phyloP scores from a whole-genome alignment of 352 stramenopile genomes.

The Phytopythium sindhum region DNA sequence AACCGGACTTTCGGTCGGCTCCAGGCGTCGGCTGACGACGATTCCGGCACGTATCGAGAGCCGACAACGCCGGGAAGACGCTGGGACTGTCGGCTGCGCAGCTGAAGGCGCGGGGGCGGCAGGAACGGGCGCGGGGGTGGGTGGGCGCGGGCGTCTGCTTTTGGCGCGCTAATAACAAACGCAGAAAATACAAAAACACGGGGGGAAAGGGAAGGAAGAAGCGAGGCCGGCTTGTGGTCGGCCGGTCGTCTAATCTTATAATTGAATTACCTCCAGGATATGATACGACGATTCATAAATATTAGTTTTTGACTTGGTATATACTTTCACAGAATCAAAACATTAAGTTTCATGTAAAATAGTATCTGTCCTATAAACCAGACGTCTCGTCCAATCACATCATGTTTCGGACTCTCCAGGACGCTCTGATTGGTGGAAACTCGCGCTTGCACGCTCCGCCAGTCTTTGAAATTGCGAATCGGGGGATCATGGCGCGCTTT shows the following conservation, averaged over 20 bases:
- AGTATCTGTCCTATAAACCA: not conserved
- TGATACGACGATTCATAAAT: not conserved
- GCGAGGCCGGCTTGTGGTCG: not conserved
- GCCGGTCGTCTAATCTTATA: constrained; percentile 1
- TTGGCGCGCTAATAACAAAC: not conserved
- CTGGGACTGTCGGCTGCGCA: not conserved
- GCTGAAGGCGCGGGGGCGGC: not conserved
- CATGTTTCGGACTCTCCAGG: not conserved
- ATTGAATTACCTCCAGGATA: not conserved
- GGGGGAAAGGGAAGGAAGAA: not conserved
- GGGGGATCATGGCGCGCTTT: too few species aligned
- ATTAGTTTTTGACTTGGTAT: not conserved
- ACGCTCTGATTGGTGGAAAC: not conserved
- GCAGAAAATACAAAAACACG: not conserved
- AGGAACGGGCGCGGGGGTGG: not conserved
- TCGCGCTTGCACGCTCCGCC: not conserved
- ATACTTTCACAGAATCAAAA: too few species aligned
- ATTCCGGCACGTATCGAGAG: not conserved
- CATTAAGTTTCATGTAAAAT: too few species aligned
- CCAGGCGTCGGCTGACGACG: not conserved
- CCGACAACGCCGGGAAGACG: not conserved
- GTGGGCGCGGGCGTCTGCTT: not conserved
- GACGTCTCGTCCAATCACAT: not conserved
- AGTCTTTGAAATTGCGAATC: constrained; percentile 1
- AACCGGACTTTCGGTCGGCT: not conserved